Evolutionary conservation across 495 filamentous ascomycete species (phyloP).

Genomic region (Hypoxylon intermedium): DNA sequence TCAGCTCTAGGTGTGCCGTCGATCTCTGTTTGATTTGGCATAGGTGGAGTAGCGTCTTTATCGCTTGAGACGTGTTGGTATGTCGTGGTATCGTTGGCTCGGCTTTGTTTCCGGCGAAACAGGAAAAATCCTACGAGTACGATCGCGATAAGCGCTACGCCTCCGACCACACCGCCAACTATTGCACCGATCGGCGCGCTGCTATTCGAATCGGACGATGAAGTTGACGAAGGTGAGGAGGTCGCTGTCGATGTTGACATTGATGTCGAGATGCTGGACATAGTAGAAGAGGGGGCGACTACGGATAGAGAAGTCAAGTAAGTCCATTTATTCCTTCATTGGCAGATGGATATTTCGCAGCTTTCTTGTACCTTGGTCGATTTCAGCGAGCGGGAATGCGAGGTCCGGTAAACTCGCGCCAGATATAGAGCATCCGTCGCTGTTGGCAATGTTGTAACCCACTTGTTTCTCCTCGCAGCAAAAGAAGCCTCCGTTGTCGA

Average conservation of each 20-base stretch:
- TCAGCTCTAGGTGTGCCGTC: constrained; percentile 5
- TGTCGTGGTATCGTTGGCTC: neutral
- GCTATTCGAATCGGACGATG: neutral
- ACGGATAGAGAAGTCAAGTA: neutral
- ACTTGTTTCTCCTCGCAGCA: constrained; percentile 28
- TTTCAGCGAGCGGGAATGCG: constrained; percentile 26
- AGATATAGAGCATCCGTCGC: constrained; percentile 23
- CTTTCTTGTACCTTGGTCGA: constrained; percentile 22
- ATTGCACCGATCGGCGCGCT: constrained; percentile 9
- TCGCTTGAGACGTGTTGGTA: neutral
- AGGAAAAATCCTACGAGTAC: constrained; percentile 11
- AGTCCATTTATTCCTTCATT: neutral
- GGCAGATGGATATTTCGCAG: neutral
- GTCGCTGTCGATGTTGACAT: neutral
- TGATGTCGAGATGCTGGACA: neutral
- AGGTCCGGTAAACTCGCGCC: constrained; percentile 11
- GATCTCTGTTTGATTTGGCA: constrained; percentile 7
- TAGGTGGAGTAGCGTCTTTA: neutral
- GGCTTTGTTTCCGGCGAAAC: constrained; percentile 12
- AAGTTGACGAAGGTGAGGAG: neutral
- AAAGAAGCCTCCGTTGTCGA: constrained; percentile 27
- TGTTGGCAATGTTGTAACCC: constrained; percentile 11
- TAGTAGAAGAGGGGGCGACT: constrained; percentile 8
- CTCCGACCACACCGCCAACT: constrained; percentile 22
- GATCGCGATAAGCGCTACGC: constrained; percentile 10